Conservation (phyloP, 2,329 filamentous ascomycete species). For the Xylaria arbuscula region DNA sequence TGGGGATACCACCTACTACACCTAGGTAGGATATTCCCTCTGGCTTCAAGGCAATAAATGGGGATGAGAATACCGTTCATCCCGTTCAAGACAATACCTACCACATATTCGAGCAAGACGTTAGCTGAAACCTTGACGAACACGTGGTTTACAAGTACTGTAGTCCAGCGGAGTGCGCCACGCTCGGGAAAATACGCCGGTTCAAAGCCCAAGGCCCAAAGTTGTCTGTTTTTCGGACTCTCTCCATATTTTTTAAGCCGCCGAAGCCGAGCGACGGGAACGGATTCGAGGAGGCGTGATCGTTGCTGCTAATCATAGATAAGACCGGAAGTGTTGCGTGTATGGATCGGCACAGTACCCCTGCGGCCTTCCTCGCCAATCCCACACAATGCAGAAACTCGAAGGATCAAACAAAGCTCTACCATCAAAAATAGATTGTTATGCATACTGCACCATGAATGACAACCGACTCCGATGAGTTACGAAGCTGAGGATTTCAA, state of each 20-base stretch:
- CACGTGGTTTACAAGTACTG: conserved; percentile 30
- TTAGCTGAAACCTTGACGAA: conserved; percentile 14
- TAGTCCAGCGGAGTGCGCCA: conserved; percentile 19
- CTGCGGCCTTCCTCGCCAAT: neutral
- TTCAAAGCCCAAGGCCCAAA: conserved; percentile 26
- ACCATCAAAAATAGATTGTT: neutral
- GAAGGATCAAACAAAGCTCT: neutral
- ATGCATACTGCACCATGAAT: neutral
- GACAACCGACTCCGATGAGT: neutral
- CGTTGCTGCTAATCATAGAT: neutral
- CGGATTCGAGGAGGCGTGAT: neutral
- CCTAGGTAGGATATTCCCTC: neutral
- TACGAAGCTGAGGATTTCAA: neutral
- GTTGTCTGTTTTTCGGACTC: neutral
- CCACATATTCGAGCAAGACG: neutral
- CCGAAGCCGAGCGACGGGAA: conserved; percentile 1
- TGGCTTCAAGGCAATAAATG: neutral
- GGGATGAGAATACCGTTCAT: neutral
- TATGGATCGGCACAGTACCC: conserved; percentile 4
- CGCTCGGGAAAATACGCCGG: conserved; percentile 28
- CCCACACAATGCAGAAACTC: neutral
- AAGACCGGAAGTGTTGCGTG: neutral
- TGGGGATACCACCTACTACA: neutral
- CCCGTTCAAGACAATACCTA: neutral
- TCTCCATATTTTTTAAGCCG: neutral